Conservation (phyloP, 2,329 filamentous ascomycete genomes). For the Pseudogymnoascus pannorum region DNA sequence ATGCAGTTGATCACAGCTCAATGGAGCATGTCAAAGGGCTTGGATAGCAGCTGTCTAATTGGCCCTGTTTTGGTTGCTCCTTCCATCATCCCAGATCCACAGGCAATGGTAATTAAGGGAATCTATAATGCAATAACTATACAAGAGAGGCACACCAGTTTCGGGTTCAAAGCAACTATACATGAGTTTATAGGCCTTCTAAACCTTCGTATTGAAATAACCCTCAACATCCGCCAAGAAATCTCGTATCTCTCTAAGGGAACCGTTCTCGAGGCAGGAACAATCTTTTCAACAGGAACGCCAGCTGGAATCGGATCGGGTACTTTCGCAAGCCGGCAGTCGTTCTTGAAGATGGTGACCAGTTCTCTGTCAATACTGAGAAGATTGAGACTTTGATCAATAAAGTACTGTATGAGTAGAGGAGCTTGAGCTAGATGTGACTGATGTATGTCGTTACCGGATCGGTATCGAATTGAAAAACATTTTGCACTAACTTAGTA, state of each 20-base stretch:
- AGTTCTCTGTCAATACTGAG: constrained; percentile 26
- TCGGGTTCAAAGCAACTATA: background rate
- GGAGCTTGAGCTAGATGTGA: background rate
- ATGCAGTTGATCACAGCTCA: constrained; percentile 37
- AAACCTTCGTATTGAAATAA: constrained; percentile 30
- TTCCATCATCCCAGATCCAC: constrained; percentile 9
- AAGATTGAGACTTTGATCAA: constrained; percentile 29
- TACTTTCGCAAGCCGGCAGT: constrained; percentile 22
- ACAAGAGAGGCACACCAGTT: constrained; percentile 42
- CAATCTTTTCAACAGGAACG: constrained; percentile 37
- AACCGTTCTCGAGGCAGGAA: constrained; percentile 34
- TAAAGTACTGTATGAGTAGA: constrained; percentile 24
- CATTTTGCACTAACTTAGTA: no score
- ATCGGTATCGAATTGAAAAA: background rate
- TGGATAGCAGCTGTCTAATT: constrained; percentile 36
- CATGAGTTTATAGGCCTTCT: background rate
- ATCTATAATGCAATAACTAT: constrained; percentile 42
- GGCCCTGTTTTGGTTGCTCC: constrained; percentile 35
- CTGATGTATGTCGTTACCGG: background rate
- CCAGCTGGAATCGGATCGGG: constrained; percentile 36
- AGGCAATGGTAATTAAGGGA: constrained; percentile 32
- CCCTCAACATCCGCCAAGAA: constrained; percentile 39
- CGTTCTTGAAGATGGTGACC: constrained; percentile 25
- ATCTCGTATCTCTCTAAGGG: constrained; percentile 32
- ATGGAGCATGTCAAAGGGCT: constrained; percentile 37